phyloP scores from a whole-genome alignment of 73 alveolate species.

The Diophrys sp. region DNA sequence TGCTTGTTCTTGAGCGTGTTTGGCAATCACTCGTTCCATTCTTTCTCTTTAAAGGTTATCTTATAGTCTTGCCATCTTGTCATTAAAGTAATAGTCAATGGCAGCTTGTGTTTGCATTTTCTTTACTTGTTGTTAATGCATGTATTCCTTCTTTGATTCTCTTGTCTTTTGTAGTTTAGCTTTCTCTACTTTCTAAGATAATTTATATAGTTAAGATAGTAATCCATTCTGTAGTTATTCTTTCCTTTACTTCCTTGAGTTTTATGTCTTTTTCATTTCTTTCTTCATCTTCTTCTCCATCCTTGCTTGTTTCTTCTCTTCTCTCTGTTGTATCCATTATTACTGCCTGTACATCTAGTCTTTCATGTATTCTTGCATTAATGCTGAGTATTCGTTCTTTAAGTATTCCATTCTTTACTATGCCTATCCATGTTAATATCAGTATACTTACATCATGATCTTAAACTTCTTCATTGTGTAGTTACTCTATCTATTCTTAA shows the following conservation, averaged over 20 bases:
- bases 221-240: neutral
- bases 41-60: neutral
- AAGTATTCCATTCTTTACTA: neutral
- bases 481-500: neutral
- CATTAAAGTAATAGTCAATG: neutral
- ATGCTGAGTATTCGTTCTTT: neutral
- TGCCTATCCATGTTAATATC: neutral
- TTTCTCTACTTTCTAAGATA: neutral
- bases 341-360: neutral
- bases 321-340: neutral
- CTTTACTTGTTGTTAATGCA: neutral
- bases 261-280: neutral
- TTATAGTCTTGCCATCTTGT: neutral
- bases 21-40: neutral
- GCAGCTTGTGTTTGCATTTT: neutral
- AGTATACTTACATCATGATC: neutral
- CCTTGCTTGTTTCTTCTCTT: neutral
- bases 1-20: neutral
- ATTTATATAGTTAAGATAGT: neutral
- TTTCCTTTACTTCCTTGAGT: neutral
- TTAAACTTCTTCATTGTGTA: neutral
- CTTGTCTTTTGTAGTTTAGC: neutral
- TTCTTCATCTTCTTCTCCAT: neutral
- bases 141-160: neutral
- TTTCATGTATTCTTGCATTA: neutral